A percentile compares a stretch with the other conserved stretches of the same genome.
Conservation (phyloP, 352 stramenopile genomes). For the Aphanomyces stellatus region DNA sequence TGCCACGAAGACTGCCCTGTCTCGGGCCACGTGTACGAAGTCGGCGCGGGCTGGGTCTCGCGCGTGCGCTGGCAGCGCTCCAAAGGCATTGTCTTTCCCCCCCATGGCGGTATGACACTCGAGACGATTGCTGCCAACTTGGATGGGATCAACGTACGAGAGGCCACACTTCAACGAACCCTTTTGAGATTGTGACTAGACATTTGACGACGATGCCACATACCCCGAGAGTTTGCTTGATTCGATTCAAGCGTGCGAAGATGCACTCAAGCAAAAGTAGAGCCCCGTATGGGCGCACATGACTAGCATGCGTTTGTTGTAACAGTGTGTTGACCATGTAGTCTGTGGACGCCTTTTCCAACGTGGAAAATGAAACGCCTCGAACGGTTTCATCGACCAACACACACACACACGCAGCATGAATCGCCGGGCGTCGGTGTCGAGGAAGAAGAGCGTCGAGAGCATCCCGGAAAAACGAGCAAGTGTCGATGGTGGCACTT, state of each 20-base stretch:
- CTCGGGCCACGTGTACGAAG: conserved; percentile 72
- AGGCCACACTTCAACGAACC: too few species aligned
- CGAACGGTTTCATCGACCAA: background rate
- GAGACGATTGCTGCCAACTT: conserved; percentile 42
- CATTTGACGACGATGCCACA: conserved; percentile 52
- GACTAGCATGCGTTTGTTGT: too few species aligned
- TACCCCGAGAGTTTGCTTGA: conserved; percentile 61
- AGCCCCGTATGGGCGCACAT: too few species aligned
- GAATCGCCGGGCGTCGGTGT: too few species aligned
- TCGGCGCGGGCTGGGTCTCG: conserved; percentile 70
- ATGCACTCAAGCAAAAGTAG: conserved; percentile 16
- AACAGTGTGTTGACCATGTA: background rate
- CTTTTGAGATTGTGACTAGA: conserved; percentile 22
- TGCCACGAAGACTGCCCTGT: conserved; percentile 69
- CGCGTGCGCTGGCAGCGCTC: conserved; percentile 71
- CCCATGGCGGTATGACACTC: conserved; percentile 33
- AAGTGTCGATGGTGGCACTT: too few species aligned
- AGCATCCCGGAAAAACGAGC: too few species aligned
- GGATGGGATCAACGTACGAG: conserved; percentile 47
- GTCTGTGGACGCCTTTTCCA: background rate
- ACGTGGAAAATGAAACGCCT: background rate
- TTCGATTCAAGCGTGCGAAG: conserved; percentile 30
- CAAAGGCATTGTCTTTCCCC: conserved; percentile 42
- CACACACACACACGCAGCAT: background rate
- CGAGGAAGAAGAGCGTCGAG: too few species aligned